A percentile compares a stretch with the other conserved stretches of the same genome.
These are phyloP conservation scores for Nevesoporus exiguus DNA, from an alignment of 768 basidiomycete species.

Conservation along the genomic window DNA sequence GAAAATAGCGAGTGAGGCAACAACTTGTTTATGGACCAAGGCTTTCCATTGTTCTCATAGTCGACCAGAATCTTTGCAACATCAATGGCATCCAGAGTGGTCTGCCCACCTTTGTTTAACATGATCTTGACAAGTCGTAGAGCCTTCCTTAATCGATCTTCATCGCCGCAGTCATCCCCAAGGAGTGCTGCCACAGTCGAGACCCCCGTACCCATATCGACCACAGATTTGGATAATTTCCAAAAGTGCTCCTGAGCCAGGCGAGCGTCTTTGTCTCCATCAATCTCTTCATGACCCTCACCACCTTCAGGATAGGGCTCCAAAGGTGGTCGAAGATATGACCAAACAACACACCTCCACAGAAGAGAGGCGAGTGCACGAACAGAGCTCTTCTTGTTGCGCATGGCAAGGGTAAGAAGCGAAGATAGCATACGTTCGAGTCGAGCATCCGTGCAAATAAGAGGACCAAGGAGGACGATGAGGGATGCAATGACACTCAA, in stretches of 20 bases:
- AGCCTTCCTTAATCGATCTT: conserved; percentile 41
- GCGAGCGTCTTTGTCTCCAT: conserved; percentile 24
- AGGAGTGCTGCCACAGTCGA: conserved; percentile 55
- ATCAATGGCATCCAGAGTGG: conserved; percentile 55
- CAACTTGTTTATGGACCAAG: conserved; percentile 48
- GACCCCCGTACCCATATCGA: conserved; percentile 59
- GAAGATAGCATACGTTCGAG: conserved; percentile 46
- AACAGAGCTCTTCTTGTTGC: conserved; percentile 61
- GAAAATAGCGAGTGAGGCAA: conserved; percentile 55
- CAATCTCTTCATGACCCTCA: conserved; percentile 16
- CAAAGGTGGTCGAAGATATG: conserved; percentile 55
- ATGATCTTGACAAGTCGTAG: conserved; percentile 53
- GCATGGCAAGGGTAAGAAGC: conserved; percentile 53
- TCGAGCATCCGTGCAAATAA: conserved; percentile 42
- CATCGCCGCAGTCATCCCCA: conserved; percentile 38
- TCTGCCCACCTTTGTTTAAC: conserved; percentile 50
- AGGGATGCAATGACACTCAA: conserved; percentile 63
- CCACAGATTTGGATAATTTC: conserved; percentile 48
- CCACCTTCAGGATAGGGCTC: conserved; percentile 22
- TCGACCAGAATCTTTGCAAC: conserved; percentile 41
- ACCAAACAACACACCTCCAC: conserved; percentile 68
- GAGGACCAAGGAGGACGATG: conserved; percentile 61
- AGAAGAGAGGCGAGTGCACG: conserved; percentile 57
- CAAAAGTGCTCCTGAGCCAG: conserved; percentile 39
- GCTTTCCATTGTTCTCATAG: conserved; percentile 30